Conservation (phyloP, 2,329 filamentous ascomycete species). For the Cylindrodendrum hubeiense region DNA sequence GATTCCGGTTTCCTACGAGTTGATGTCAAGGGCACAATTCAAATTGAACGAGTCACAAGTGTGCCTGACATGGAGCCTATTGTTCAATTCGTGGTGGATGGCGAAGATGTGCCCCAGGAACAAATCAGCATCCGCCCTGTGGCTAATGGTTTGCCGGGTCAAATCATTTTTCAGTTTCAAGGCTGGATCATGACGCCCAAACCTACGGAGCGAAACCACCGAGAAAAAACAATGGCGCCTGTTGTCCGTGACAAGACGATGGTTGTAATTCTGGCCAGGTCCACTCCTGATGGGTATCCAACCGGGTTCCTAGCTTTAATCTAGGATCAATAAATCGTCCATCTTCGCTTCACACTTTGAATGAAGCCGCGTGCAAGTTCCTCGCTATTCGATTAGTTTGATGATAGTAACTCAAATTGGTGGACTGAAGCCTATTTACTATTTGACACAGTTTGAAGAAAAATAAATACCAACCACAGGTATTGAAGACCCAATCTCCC, state of each 20-base stretch:
- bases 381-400: no score
- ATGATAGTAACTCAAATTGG: no score
- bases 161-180: background rate
- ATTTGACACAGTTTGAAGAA: no score
- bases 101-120: background rate
- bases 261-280: conserved; percentile 32
- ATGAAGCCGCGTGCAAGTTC: no score
- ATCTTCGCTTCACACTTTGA: no score
- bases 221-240: conserved; percentile 25
- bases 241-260: conserved; percentile 35
- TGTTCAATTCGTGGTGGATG: background rate
- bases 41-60: background rate
- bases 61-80: background rate
- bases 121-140: background rate
- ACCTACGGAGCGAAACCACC: conserved; percentile 15
- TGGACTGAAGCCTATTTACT: no score
- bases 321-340: background rate
- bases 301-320: conserved; percentile 20
- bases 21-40: background rate
- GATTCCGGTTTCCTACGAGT: background rate
- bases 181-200: background rate
- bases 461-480: no score
- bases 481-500: no score
- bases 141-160: background rate
- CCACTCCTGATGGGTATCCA: conserved; percentile 15